Percentiles rank a stretch among this genome's conserved stretches.
These are phyloP conservation scores for Lasiodiplodia hormozganensis DNA, from an alignment of 2,329 filamentous ascomycete species.

Conservation along the genomic window DNA sequence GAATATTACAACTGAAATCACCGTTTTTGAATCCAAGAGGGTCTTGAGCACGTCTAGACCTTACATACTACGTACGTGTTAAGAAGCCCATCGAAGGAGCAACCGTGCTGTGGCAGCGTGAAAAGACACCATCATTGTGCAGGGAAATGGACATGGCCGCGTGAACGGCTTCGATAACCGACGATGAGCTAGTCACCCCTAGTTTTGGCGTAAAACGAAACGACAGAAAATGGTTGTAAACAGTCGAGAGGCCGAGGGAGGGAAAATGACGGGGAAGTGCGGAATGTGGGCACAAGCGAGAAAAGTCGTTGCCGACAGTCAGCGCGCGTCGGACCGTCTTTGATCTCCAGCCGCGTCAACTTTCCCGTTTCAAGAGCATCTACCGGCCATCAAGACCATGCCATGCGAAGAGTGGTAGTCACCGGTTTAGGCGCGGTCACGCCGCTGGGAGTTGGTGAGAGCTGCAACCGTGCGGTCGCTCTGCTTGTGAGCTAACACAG, in stretches of 20 bases:
- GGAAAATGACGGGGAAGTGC: neutral
- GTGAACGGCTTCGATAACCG: too few species aligned
- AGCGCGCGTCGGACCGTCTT: constrained; percentile 4
- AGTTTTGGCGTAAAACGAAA: too few species aligned
- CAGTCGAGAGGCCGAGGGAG: too few species aligned
- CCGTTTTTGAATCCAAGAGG: too few species aligned
- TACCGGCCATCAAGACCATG: constrained; percentile 22
- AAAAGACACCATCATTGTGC: too few species aligned
- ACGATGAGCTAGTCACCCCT: too few species aligned
- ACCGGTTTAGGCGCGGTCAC: constrained; percentile 58
- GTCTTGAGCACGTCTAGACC: too few species aligned
- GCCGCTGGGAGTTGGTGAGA: constrained; percentile 77
- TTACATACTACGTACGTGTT: too few species aligned
- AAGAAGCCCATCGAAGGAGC: too few species aligned
- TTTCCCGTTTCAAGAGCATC: constrained; percentile 15
- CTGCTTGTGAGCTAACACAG: neutral
- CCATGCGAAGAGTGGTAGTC: constrained; percentile 57
- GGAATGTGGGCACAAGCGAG: neutral
- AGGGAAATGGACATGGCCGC: neutral
- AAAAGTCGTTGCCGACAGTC: constrained; percentile 21
- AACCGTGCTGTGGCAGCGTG: too few species aligned
- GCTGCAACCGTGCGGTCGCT: neutral
- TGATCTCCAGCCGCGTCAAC: neutral
- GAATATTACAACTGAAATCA: too few species aligned
- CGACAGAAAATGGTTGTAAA: neutral